Evolutionary conservation across 2,329 filamentous ascomycete species (phyloP), one percentile per base, ranked within the genome.

Genomic region (Colletotrichum graminicola): DNA sequence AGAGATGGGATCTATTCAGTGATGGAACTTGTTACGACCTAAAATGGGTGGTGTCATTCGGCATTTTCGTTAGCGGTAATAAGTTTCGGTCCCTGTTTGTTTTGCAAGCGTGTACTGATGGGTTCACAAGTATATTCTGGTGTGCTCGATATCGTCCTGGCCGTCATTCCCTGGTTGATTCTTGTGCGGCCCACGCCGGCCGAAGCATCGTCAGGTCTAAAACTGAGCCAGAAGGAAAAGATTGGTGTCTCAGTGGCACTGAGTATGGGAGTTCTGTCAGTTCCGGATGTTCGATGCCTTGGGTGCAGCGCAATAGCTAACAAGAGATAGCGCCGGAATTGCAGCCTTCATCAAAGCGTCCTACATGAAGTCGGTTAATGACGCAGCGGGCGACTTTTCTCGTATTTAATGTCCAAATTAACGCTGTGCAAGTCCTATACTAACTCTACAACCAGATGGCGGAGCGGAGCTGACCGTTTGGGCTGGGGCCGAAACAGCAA

Each of bases 131-230:
- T 75, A 11, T 79, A 78, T 64, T 79, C 77, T 5, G 77, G 74
- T 0, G 49, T 76, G n/a, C 74, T 80, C 59, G 81, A 84, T 43
- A 78, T 83, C n/a, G 75, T 81, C 23, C 76, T 83, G 2, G 79
- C 81, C 1, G 59, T 77, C 2, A 73, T 83, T 29, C 81, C 82
- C 1, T 84, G 81, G 82, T 68, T 82, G 10, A 72, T 70, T 26
- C 77, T 81, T 18, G 82, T 83, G 76, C 77, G 75, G 32, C 69
- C 69, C 8, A 72, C 29, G 2, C 60, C 65, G 5, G 59, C 59
- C 8, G 60, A 72, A 23, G 59, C 49, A 29, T 72, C 69, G 23
- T 72, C 69, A 5, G 69, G 69, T 29, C 65, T 72, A 5, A 72
- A 36, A 1, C 26, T 72, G 7, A 72, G 69, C n/a, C 77, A 74